These are phyloP conservation scores for Diplodia scrobiculata DNA, from an alignment of 2,329 filamentous ascomycete species.

Conservation along the genomic window DNA sequence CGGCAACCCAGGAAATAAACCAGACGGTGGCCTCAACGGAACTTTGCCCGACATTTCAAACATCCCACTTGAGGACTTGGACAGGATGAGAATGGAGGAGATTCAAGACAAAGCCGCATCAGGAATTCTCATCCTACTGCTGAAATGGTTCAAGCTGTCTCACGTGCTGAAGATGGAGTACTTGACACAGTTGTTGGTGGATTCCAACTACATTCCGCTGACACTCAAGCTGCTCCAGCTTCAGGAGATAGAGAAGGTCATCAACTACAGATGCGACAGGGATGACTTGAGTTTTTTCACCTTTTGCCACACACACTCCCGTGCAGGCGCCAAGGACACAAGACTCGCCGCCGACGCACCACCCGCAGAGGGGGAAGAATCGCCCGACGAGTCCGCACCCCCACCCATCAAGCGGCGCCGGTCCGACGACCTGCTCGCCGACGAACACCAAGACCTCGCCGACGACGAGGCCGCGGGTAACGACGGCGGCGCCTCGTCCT, in stretches of 20 bases:
- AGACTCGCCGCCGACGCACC: slow-evolving; percentile 42
- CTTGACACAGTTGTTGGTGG: slow-evolving; percentile 85
- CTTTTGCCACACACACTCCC: slow-evolving; percentile 76
- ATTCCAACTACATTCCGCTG: slow-evolving; percentile 91
- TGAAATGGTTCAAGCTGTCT: slow-evolving; percentile 96
- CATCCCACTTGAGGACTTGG: slow-evolving; percentile 67
- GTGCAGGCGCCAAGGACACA: slow-evolving; percentile 52
- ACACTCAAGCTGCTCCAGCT: slow-evolving; percentile 92
- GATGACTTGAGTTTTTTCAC: slow-evolving; percentile 89
- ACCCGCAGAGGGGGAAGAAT: slow-evolving; percentile 34
- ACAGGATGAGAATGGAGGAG: slow-evolving; percentile 78
- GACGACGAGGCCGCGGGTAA: not conserved
- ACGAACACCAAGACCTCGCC: slow-evolving; percentile 32
- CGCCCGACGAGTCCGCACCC: slow-evolving; percentile 69
- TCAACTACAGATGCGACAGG: slow-evolving; percentile 81
- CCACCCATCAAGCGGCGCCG: slow-evolving; percentile 71
- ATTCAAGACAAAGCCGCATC: slow-evolving; percentile 89
- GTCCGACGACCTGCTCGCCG: slow-evolving; percentile 44
- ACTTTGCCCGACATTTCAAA: slow-evolving; percentile 35
- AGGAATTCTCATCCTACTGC: slow-evolving; percentile 78
- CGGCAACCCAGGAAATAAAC: slow-evolving; percentile 39
- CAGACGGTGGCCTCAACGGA: slow-evolving; percentile 38
- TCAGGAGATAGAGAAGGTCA: slow-evolving; percentile 87
- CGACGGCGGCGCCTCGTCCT: slow-evolving; percentile 45
- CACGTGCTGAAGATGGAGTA: slow-evolving; percentile 97